Percentiles rank a stretch among this genome's conserved stretches.
phyloP scores from a whole-genome alignment of 2,329 filamentous ascomycete species.

The Sporothrix pallida region DNA sequence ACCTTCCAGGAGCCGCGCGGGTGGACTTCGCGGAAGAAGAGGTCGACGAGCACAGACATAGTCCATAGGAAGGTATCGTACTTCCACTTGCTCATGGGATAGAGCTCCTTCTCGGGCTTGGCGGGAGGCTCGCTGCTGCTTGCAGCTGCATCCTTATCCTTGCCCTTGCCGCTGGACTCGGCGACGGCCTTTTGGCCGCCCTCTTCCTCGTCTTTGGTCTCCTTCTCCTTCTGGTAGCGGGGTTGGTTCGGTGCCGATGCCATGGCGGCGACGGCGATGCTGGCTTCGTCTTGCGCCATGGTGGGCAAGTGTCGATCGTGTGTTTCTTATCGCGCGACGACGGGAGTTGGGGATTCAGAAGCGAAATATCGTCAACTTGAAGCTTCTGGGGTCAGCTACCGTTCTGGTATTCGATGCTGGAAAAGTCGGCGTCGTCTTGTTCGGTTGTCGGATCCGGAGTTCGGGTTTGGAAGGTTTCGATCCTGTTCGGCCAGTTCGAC shows the following conservation, averaged over 20 bases:
- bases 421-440: not conserved
- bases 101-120: slow-evolving; percentile 54
- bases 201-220: not conserved
- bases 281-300: slow-evolving; percentile 33
- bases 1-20: slow-evolving; percentile 95
- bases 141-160: not conserved
- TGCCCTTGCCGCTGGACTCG: slow-evolving; percentile 13
- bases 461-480: not conserved
- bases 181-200: not conserved
- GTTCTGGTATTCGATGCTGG: slow-evolving; percentile 1
- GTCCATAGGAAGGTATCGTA: slow-evolving; percentile 80
- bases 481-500: not conserved
- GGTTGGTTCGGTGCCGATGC: slow-evolving; percentile 31
- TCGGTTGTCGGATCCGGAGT: not conserved
- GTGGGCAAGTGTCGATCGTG: not conserved
- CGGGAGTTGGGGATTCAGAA: not conserved
- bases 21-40: slow-evolving; percentile 98
- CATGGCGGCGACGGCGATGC: slow-evolving; percentile 32
- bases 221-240: slow-evolving; percentile 5
- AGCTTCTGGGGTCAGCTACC: not conserved
- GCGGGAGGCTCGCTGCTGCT: slow-evolving; percentile 30
- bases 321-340: not conserved
- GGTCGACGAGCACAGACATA: slow-evolving; percentile 83
- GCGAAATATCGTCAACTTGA: not conserved
- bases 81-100: slow-evolving; percentile 73